A percentile compares a stretch with the other conserved stretches of the same genome.
phyloP scores from a whole-genome alignment of 345 rosid genomes.

The Corymbia maculata region DNA sequence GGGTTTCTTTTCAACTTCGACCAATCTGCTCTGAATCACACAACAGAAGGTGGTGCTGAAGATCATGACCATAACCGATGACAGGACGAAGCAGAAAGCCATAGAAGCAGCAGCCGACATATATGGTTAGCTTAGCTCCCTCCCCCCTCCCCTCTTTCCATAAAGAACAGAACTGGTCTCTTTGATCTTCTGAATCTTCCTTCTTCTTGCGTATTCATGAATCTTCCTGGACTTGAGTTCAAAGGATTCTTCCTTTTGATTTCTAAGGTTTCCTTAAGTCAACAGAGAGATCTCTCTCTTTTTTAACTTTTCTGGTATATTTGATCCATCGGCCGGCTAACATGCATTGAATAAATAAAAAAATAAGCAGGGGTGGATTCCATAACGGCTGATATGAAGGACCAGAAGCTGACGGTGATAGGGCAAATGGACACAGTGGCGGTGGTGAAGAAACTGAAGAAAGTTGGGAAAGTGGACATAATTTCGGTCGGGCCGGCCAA shows the following conservation, averaged over 20 bases:
- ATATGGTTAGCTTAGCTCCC: constrained; percentile 26
- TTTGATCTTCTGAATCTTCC: neutral
- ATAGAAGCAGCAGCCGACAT: constrained; percentile 89
- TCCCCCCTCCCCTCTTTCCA: too few relatives aligned
- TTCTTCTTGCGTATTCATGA: too few relatives aligned
- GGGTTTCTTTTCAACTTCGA: neutral
- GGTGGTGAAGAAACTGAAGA: constrained; percentile 80
- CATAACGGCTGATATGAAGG: constrained; percentile 79
- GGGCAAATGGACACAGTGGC: constrained; percentile 87
- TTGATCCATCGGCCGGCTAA: neutral
- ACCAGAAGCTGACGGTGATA: constrained; percentile 80
- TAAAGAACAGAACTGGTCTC: neutral
- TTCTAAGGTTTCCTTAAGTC: neutral
- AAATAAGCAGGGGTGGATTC: constrained; percentile 64
- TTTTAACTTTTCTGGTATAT: neutral
- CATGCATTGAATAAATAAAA: neutral
- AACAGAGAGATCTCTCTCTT: neutral
- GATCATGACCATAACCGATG: constrained; percentile 89
- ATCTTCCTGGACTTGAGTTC: neutral
- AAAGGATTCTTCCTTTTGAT: neutral
- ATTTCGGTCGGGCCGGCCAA: constrained; percentile 89
- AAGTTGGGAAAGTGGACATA: constrained; percentile 88
- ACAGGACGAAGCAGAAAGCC: constrained; percentile 84
- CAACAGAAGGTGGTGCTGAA: constrained; percentile 71
- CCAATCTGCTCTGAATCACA: neutral